Base-by-base conservation (phyloP, 2,329 filamentous ascomycete genomes). In the Botrytis squamosa region DNA sequence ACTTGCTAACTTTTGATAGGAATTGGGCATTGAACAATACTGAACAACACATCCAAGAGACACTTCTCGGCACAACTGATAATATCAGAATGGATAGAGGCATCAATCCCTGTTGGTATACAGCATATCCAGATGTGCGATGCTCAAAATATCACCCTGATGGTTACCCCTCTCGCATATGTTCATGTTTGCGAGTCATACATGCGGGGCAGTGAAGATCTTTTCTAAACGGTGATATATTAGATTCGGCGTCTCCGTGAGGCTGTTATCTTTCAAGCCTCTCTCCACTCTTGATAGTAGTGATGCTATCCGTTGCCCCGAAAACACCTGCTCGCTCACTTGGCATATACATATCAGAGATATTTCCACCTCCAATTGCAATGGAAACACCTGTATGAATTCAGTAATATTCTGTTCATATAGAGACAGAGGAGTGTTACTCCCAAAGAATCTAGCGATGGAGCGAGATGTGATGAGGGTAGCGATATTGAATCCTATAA, bases 291-390 rank as follows among this genome's bases (percentile, higher is more conserved):
- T 42, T 42, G 12, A 42, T 42, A 42, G 12, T 10, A 16, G 40
- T 12, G 12, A 42, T 42, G 40, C 40, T 42, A 42, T 42, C 40
- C 12, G 40, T 14, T 14, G 14, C 40, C 4, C 77, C 77, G 49
- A 77, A 79, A 0, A 86, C 81, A 7, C 83, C 82, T 16, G 84
- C 85, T 74, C 86, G 79, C 74, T 86, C 81, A 38, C 78, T 81
- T 5, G 84, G 83, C 36, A 81, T 76, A 72, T 86, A 87, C 85
- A 87, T 87, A 70, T 87, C 86, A 65, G 80, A 82, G 25, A 87
- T 85, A 0, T 84, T 86, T 1, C 85, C 85, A 10, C 86, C 86
- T 2, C 86, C 86, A 77, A 86, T 86, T 0, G 85, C 84, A 65
- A 86, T 84, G 0, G 84, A 84, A 0, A 87, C 83, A 69, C 77